A percentile compares a stretch with the other conserved stretches of the same genome.
Conservation (phyloP, 2,329 filamentous ascomycete genomes). For the Gnomoniopsis smithogilvyi region DNA sequence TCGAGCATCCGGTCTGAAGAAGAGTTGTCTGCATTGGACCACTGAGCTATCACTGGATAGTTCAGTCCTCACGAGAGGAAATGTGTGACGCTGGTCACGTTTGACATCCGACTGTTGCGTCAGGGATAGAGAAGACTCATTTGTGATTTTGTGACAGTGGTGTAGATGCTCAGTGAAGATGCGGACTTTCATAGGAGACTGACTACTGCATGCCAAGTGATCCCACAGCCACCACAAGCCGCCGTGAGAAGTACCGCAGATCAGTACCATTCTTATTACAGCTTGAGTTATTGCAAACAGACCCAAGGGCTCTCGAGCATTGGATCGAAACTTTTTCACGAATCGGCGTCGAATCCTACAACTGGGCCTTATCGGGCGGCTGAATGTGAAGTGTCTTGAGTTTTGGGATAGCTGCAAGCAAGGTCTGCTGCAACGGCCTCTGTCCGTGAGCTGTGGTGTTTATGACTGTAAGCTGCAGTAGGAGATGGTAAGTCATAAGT, state of each 20-base stretch:
- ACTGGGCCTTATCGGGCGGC: not conserved
- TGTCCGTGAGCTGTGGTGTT: not conserved
- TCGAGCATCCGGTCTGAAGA: constrained; percentile 10
- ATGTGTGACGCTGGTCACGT: constrained; percentile 10
- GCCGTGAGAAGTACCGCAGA: not conserved
- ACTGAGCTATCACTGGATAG: constrained; percentile 5
- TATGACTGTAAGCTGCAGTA: not conserved
- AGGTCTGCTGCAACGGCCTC: not conserved
- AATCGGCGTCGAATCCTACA: not conserved
- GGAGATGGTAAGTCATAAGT: not conserved
- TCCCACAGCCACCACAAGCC: not conserved
- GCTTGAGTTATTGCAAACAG: not conserved
- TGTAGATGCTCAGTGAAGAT: not conserved
- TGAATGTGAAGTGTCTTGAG: not conserved
- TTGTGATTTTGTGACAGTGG: not conserved
- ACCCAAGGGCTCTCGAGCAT: too few species aligned
- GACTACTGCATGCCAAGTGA: not conserved
- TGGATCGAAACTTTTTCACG: too few species aligned
- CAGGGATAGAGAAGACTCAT: not conserved
- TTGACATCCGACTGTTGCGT: constrained; percentile 1
- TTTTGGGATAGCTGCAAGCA: not conserved
- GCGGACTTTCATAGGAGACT: not conserved
- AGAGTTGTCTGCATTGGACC: not conserved
- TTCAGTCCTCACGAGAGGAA: not conserved
- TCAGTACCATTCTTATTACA: not conserved